phyloP scores from a whole-genome alignment of 1,284 basidiomycete genomes.

The Rhodotorula sp. region DNA sequence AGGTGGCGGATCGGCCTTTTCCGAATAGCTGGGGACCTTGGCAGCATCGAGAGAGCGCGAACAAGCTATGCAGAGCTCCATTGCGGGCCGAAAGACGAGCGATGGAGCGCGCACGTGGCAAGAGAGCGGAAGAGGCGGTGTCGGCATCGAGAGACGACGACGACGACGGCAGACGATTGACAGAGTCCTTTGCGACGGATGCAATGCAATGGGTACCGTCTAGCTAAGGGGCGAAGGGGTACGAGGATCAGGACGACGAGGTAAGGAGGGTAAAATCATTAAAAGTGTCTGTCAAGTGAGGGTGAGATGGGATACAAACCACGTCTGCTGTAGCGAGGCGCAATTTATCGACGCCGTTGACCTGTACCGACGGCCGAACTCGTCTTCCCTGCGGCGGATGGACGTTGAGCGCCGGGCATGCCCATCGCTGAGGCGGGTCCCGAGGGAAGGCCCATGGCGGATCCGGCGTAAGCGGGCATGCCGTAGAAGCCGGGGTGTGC shows the following conservation, averaged over 20 bases:
- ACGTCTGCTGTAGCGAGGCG: no score
- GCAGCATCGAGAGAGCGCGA: slow-evolving; percentile 13
- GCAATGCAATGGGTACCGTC: not conserved
- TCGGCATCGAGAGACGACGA: no score
- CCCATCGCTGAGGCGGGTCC: not conserved
- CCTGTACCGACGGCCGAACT: slow-evolving; percentile 9
- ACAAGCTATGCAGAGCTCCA: slow-evolving; percentile 30
- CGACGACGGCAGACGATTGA: no score
- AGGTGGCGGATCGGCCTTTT: slow-evolving; percentile 19
- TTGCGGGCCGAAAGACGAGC: not conserved
- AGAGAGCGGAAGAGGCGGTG: not conserved
- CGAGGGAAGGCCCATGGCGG: slow-evolving; percentile 19
- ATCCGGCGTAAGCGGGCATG: slow-evolving; percentile 20
- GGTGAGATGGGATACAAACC: not conserved
- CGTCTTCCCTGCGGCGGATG: not conserved
- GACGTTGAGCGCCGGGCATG: not conserved
- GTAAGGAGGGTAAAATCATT: not conserved
- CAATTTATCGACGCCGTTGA: not conserved
- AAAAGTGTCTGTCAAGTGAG: not conserved
- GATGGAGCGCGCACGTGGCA: not conserved
- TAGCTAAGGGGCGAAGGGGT: not conserved
- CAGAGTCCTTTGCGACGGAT: no score
- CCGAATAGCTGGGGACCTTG: slow-evolving; percentile 2
- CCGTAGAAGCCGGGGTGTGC: slow-evolving; percentile 12
- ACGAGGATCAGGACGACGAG: not conserved